Conservation (phyloP, 441 rosid genomes). For the Pelargonium citronellum region DNA sequence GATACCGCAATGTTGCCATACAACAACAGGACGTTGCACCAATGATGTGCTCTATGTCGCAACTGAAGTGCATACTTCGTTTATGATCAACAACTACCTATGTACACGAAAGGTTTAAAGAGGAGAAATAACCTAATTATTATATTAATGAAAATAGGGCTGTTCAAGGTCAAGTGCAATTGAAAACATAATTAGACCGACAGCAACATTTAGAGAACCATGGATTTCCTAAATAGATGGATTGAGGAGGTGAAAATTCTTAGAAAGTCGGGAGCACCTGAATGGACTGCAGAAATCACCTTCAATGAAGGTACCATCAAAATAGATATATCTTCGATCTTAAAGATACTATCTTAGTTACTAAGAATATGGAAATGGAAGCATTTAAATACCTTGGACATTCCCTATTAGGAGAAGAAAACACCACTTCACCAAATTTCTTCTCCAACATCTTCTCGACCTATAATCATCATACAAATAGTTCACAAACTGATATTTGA, state of each 20-base stretch:
- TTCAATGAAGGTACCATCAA: neutral
- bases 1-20: too few relatives aligned
- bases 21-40: neutral
- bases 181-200: too few relatives aligned
- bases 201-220: neutral
- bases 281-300: slow-evolving; percentile 6
- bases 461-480: slow-evolving; percentile 35
- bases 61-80: neutral
- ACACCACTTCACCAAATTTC: slow-evolving; percentile 64
- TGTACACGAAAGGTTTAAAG: neutral
- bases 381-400: slow-evolving; percentile 67
- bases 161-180: neutral
- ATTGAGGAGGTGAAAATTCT: neutral
- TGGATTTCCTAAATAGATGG: neutral
- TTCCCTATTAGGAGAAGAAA: slow-evolving; percentile 60
- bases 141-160: neutral
- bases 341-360: neutral
- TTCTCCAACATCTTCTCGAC: slow-evolving; percentile 97
- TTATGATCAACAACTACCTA: neutral
- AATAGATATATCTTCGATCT: neutral
- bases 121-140: neutral
- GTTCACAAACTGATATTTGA: neutral
- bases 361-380: slow-evolving; percentile 7
- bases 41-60: neutral
- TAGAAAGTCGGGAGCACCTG: slow-evolving; percentile 10